These are phyloP conservation scores for Dactylellina sp. DNA, from an alignment of 2,329 filamentous ascomycete species.

Conservation along the genomic window DNA sequence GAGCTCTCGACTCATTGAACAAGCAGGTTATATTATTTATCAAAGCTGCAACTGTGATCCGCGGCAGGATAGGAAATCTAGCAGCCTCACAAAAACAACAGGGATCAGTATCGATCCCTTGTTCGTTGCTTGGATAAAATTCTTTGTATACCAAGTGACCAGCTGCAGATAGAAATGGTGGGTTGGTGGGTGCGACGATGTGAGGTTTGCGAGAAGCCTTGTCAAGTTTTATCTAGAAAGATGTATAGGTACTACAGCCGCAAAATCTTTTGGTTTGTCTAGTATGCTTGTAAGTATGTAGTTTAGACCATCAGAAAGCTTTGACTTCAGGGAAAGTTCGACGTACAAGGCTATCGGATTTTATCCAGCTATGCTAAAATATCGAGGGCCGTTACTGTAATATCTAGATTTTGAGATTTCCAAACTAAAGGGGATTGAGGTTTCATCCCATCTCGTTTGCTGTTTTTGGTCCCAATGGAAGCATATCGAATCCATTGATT, in stretches of 20 bases:
- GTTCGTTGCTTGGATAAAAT: background rate
- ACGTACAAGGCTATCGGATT: no score
- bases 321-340: no score
- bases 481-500: background rate
- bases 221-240: background rate
- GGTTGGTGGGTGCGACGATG: no score
- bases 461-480: background rate
- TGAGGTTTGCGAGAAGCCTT: no score
- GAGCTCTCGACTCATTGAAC: background rate
- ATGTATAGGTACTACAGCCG: background rate
- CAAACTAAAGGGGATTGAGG: no score
- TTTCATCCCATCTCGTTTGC: background rate
- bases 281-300: no score
- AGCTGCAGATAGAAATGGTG: no score
- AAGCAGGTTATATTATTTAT: background rate
- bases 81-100: slow-evolving; percentile 1
- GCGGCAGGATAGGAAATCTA: background rate
- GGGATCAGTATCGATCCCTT: background rate
- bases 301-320: no score
- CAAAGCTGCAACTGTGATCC: background rate
- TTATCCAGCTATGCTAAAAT: no score
- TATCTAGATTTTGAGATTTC: no score
- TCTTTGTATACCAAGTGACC: no score
- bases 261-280: background rate
- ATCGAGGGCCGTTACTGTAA: no score